These are phyloP conservation scores for Ilyonectria sp. DNA, from an alignment of 2,329 filamentous ascomycete species.

Conservation along the genomic window DNA sequence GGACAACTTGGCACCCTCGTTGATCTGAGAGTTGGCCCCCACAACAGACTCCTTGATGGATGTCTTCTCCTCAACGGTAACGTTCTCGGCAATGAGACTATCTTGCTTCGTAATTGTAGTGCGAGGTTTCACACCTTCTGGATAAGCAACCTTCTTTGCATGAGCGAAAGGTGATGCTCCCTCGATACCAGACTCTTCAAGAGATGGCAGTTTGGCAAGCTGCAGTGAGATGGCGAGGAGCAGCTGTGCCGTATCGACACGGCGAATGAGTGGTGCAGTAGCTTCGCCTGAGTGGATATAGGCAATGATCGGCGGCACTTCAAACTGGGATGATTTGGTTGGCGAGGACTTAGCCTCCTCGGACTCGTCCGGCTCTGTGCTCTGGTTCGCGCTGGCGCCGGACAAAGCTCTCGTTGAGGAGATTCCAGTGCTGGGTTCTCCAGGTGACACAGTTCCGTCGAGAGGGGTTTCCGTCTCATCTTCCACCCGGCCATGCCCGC, in stretches of 20 bases:
- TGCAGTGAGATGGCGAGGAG: conserved; percentile 87
- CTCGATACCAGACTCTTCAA: conserved; percentile 73
- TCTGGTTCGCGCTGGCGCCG: neutral
- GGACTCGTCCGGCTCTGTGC: conserved; percentile 19
- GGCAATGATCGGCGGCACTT: conserved; percentile 81
- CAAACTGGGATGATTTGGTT: conserved; percentile 40
- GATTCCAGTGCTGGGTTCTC: conserved; percentile 38
- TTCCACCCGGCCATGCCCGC: conserved; percentile 57
- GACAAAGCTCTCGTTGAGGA: conserved; percentile 18
- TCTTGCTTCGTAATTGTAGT: conserved; percentile 88
- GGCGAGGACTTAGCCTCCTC: conserved; percentile 24
- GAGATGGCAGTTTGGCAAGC: conserved; percentile 85
- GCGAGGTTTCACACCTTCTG: conserved; percentile 83
- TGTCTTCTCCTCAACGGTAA: conserved; percentile 88
- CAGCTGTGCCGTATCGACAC: conserved; percentile 89
- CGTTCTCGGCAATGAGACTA: conserved; percentile 88
- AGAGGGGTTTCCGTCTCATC: conserved; percentile 55
- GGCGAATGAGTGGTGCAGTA: conserved; percentile 78
- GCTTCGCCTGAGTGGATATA: conserved; percentile 80
- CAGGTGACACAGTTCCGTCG: conserved; percentile 48
- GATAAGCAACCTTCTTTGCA: conserved; percentile 84
- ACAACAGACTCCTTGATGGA: conserved; percentile 95
- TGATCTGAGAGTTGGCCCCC: conserved; percentile 89
- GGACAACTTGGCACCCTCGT: conserved; percentile 86
- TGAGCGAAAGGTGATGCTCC: conserved; percentile 83